A percentile compares a stretch with the other conserved stretches of the same genome.
Conservation (phyloP, 306 rosid species). For the Glycine tomentella region DNA sequence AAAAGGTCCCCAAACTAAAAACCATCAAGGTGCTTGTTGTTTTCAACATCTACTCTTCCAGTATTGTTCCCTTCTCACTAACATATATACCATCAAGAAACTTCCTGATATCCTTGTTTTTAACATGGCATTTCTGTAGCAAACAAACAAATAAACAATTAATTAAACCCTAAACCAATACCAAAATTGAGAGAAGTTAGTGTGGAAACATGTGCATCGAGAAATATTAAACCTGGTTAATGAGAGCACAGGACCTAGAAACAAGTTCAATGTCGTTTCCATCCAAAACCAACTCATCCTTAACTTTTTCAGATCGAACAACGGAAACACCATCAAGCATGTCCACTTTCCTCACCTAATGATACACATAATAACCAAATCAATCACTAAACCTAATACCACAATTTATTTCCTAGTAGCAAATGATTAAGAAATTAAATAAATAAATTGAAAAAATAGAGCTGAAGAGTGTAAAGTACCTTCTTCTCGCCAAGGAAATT, state of each 20-base stretch:
- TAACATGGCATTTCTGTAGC: constrained; percentile 86
- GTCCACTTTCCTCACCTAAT: constrained; percentile 84
- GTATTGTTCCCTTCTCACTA: constrained; percentile 71
- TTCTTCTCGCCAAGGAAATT: constrained; percentile 79
- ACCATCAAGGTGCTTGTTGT: background rate
- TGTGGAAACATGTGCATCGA: too few relatives aligned
- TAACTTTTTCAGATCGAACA: constrained; percentile 79
- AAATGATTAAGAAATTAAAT: background rate
- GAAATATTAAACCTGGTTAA: constrained; percentile 66
- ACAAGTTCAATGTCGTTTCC: constrained; percentile 88
- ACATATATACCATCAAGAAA: constrained; percentile 88
- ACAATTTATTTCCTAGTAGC: background rate
- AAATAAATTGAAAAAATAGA: background rate
- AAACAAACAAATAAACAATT: background rate
- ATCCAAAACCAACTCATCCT: constrained; percentile 78
- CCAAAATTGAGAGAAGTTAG: background rate
- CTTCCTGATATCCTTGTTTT: constrained; percentile 88
- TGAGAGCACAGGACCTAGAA: constrained; percentile 75
- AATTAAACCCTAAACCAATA: background rate
- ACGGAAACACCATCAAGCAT: constrained; percentile 80
- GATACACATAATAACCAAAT: background rate
- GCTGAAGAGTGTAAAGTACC: constrained; percentile 10
- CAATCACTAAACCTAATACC: background rate
- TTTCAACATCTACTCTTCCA: constrained; percentile 52
- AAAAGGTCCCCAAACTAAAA: constrained; percentile 34